phyloP scores from a whole-genome alignment of 1,284 basidiomycete species.

The Agroathelia rolfsii region DNA sequence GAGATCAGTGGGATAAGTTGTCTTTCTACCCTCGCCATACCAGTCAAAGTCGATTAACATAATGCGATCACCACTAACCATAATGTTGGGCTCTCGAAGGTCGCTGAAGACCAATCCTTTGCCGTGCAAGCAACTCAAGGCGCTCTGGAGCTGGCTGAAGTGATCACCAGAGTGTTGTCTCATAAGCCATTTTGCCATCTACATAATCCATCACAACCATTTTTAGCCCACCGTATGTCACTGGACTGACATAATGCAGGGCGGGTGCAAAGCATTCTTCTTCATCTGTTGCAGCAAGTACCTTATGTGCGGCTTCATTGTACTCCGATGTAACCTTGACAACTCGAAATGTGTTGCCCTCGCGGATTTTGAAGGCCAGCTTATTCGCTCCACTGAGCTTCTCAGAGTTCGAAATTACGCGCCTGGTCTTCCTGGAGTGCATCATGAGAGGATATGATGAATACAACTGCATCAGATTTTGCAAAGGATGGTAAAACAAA shows the following conservation, averaged over 20 bases:
- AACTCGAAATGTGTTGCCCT: no score
- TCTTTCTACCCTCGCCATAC: background rate
- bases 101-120: constrained; percentile 13
- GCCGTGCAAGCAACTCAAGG: constrained; percentile 7
- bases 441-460: constrained; percentile 15
- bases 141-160: background rate
- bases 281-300: constrained; percentile 6
- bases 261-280: constrained; percentile 8
- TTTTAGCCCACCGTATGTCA: constrained; percentile 8
- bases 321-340: constrained; percentile 15
- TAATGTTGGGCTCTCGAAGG: constrained; percentile 12
- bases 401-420: no score
- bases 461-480: constrained; percentile 7
- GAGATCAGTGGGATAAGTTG: background rate
- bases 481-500: constrained; percentile 13
- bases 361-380: no score
- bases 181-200: background rate
- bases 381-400: no score
- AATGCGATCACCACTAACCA: constrained; percentile 6
- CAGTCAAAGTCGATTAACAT: constrained; percentile 4
- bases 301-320: constrained; percentile 5
- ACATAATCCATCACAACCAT: constrained; percentile 18
- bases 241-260: constrained; percentile 9
- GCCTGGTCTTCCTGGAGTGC: constrained; percentile 14
- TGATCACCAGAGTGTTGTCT: background rate